Percentiles rank a stretch among this genome's conserved stretches.
Evolutionary conservation across 2,329 filamentous ascomycete species (phyloP).

Genomic region (Elsinoe australis): DNA sequence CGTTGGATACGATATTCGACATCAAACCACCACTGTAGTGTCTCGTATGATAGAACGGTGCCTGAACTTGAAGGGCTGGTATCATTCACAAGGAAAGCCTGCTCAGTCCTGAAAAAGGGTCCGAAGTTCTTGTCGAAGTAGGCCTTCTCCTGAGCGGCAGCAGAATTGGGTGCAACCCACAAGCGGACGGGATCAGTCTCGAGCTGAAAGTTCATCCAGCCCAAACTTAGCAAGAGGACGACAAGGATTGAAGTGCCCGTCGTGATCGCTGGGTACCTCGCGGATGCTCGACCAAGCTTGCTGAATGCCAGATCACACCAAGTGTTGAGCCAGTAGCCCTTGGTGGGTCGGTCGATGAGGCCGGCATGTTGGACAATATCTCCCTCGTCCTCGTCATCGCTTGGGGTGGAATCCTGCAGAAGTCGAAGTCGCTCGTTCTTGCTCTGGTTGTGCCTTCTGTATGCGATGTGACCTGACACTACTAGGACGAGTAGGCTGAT

Average conservation of each 20-base stretch:
- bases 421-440: conserved; percentile 78
- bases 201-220: conserved; percentile 82
- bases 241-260: conserved; percentile 68
- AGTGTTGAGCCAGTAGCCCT: conserved; percentile 75
- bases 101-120: conserved; percentile 89
- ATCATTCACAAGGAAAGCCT: conserved; percentile 90
- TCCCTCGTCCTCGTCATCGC: conserved; percentile 90
- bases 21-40: conserved; percentile 85
- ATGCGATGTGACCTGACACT: conserved; percentile 67
- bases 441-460: conserved; percentile 62
- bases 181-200: conserved; percentile 84
- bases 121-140: conserved; percentile 94
- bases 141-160: conserved; percentile 81
- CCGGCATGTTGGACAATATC: conserved; percentile 70
- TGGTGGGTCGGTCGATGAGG: conserved; percentile 69
- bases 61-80: conserved; percentile 55
- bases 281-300: conserved; percentile 69
- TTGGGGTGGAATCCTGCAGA: conserved; percentile 72
- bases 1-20: conserved; percentile 70
- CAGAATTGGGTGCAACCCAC: conserved; percentile 93
- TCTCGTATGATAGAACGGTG: conserved; percentile 81
- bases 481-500: conserved; percentile 59
- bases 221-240: conserved; percentile 71
- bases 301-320: conserved; percentile 74
- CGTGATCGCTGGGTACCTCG: conserved; percentile 75